Conservation (phyloP, 1,284 basidiomycete genomes). For the Puccinia coronata region DNA sequence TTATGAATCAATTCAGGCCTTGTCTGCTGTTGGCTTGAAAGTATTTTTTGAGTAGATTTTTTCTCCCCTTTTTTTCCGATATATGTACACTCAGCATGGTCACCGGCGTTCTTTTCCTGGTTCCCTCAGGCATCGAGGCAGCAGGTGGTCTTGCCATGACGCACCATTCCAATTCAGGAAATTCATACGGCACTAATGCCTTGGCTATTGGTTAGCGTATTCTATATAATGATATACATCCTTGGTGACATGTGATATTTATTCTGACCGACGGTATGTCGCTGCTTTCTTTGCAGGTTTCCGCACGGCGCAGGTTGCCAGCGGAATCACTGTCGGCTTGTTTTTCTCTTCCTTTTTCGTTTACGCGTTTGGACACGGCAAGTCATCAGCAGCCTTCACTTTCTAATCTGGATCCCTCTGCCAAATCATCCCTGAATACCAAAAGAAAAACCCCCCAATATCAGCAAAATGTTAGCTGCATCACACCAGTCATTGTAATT, state of each 20-base stretch:
- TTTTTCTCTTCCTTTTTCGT: conserved; percentile 84
- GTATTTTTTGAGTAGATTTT: not conserved
- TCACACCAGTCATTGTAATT: too few relatives aligned
- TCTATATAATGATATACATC: too few relatives aligned
- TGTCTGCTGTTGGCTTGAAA: too few relatives aligned
- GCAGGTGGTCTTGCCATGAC: conserved; percentile 71
- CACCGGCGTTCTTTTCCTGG: conserved; percentile 50
- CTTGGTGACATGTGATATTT: too few relatives aligned
- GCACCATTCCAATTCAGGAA: conserved; percentile 66
- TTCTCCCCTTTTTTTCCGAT: not conserved
- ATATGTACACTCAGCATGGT: conserved; percentile 47
- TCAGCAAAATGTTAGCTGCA: too few relatives aligned
- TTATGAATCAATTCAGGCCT: too few relatives aligned
- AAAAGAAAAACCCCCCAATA: too few relatives aligned
- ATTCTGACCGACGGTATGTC: too few relatives aligned
- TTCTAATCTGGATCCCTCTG: too few relatives aligned
- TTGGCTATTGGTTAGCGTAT: conserved; percentile 57
- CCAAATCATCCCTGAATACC: too few relatives aligned
- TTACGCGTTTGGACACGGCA: conserved; percentile 78
- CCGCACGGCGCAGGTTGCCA: conserved; percentile 78
- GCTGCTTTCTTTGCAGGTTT: conserved; percentile 55
- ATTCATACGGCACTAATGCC: conserved; percentile 61
- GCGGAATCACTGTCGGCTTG: conserved; percentile 84
- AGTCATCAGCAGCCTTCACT: conserved; percentile 79
- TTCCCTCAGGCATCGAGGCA: conserved; percentile 78